phyloP scores from a whole-genome alignment of 805 yeast genomes.

The Tetrapisispora nanseiensis region DNA sequence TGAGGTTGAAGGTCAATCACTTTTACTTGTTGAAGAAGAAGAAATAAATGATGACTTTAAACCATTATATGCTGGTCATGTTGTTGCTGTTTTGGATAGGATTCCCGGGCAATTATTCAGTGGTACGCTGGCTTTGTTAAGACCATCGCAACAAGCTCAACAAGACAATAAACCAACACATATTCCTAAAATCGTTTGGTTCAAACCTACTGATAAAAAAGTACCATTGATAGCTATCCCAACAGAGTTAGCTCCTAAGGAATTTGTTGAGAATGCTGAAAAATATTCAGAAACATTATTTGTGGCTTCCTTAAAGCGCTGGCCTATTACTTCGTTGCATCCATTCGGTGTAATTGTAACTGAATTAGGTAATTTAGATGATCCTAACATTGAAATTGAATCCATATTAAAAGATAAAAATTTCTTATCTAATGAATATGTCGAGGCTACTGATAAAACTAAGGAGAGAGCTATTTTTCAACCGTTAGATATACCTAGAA shows the following conservation, averaged over 20 bases:
- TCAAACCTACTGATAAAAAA: conserved; percentile 95
- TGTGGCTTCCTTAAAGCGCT: conserved; percentile 91
- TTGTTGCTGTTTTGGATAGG: conserved; percentile 94
- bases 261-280: conserved; percentile 88
- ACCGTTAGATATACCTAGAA: conserved; percentile 16
- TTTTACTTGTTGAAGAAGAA: conserved; percentile 86
- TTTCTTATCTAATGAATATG: conserved; percentile 71
- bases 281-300: conserved; percentile 71
- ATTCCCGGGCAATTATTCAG: conserved; percentile 94
- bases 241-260: conserved; percentile 94
- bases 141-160: conserved; percentile 85
- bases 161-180: conserved; percentile 33
- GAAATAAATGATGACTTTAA: conserved; percentile 87
- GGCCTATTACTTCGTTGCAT: conserved; percentile 98
- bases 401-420: conserved; percentile 84
- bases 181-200: conserved; percentile 82
- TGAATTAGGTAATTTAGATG: conserved; percentile 73
- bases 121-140: conserved; percentile 84
- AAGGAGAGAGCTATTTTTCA: conserved; percentile 23
- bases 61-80: conserved; percentile 96
- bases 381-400: conserved; percentile 68
- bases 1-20: conserved; percentile 95
- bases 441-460: conserved; percentile 33
- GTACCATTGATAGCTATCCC: conserved; percentile 99
- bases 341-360: conserved; percentile 93